Base-by-base conservation (phyloP, 108 stramenopile species). In the Fragilariopsis cylindrus region DNA sequence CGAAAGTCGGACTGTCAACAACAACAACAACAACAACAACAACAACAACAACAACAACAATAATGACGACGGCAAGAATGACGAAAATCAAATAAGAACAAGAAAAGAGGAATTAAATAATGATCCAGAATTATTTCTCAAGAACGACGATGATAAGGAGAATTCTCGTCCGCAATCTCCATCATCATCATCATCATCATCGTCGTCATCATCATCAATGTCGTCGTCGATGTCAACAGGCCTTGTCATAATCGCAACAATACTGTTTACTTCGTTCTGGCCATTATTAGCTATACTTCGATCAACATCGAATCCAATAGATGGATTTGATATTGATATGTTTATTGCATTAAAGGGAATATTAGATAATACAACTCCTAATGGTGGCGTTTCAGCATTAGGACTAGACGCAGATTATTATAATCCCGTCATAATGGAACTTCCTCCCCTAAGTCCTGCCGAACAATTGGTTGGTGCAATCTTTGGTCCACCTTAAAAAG, bases 391-490 rank as follows among this genome's bases (percentile, higher is more conserved):
- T 5, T 16, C 5, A 41, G 70, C 30, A 30, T 30, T 60, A 9
- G 53, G n/a, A 15, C 12, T 45, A 42, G 7, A 44, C 55, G 54
- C 41, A 30, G 7, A 46, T 57, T 7, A 45, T 18, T 16, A 48
- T 56, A 48, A 11, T 12, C 60, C 44, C 12, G 19, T 49, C 15
- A 74, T 84, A 15, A 44, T 84, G 5, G 79, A 81, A 49, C 67
- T 84, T 12, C 83, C 83, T 8, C 41, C 76, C 4, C 46, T 84
- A 57, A 77, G 72, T 70, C 83, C 83, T 2, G 83, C 83, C 7
- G 83, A 84, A 70, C 79, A 66, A 57, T 41, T 84, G 41, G 83
- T 84, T 9, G 83, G 63, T 60, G 79, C 83, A 13, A 60, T 84
- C 63, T 84, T 84, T 78, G 83, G 83, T 56, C 83, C 83, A n/a